These are phyloP conservation scores for Scedosporium aurantiacum DNA, from an alignment of 2,329 filamentous ascomycete genomes.

Conservation along the genomic window DNA sequence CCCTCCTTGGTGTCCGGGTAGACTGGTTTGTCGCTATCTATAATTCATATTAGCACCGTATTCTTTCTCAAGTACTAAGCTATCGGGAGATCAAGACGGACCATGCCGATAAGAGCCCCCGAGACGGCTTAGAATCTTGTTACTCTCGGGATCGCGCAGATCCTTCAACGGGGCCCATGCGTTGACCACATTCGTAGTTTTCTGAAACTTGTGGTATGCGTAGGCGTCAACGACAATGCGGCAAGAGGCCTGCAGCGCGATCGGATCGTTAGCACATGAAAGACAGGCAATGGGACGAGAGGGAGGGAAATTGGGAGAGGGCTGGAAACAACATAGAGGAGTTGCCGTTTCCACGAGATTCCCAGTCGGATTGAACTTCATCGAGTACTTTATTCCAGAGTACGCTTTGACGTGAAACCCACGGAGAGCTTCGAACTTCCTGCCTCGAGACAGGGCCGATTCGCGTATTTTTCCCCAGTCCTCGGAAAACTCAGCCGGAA, in stretches of 20 bases:
- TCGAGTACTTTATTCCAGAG: neutral
- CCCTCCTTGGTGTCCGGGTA: too few relatives aligned
- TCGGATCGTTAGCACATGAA: too few relatives aligned
- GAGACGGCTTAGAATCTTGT: neutral
- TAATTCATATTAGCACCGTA: too few relatives aligned
- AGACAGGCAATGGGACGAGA: too few relatives aligned
- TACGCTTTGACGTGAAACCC: neutral
- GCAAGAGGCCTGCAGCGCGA: neutral
- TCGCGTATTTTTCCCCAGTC: neutral
- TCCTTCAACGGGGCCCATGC: neutral
- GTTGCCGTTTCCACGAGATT: neutral
- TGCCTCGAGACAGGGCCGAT: neutral
- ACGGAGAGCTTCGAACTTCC: neutral
- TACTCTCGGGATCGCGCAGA: neutral
- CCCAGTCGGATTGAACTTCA: neutral
- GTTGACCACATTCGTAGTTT: neutral
- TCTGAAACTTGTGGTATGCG: neutral
- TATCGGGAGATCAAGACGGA: too few relatives aligned
- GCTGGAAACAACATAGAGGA: neutral
- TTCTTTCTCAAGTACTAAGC: too few relatives aligned
- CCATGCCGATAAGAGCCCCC: too few relatives aligned
- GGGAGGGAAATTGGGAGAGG: neutral
- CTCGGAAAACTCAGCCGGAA: neutral
- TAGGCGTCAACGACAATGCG: neutral
- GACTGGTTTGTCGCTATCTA: neutral